Evolutionary conservation across 2,329 filamentous ascomycete species (phyloP).

Genomic region (Ophiostoma sp.): DNA sequence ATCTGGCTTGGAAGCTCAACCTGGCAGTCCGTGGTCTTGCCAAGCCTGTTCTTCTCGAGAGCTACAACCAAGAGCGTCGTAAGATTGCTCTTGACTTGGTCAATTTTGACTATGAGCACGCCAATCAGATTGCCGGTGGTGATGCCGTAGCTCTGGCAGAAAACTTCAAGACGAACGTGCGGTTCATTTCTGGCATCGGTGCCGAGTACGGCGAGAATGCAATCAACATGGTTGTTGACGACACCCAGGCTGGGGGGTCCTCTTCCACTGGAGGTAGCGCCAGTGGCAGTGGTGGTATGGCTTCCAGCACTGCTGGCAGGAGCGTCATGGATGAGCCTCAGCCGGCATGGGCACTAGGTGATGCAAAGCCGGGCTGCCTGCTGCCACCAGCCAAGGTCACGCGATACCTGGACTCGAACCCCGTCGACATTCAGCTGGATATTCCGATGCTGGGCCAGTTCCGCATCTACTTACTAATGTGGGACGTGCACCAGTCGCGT

Average conservation of each 20-base stretch:
- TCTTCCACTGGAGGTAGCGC: background rate
- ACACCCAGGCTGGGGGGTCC: background rate
- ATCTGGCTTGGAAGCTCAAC: slow-evolving; percentile 57
- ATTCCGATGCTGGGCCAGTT: slow-evolving; percentile 75
- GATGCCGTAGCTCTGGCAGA: slow-evolving; percentile 54
- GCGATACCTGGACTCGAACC: slow-evolving; percentile 71
- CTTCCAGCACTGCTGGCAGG: background rate
- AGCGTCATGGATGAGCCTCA: background rate
- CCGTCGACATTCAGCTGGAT: slow-evolving; percentile 70
- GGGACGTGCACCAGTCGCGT: slow-evolving; percentile 49
- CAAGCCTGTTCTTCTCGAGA: slow-evolving; percentile 50
- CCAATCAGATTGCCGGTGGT: slow-evolving; percentile 46
- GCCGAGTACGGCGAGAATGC: slow-evolving; percentile 51
- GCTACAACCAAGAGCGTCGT: slow-evolving; percentile 58
- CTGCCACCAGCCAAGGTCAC: slow-evolving; percentile 65
- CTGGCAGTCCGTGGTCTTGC: slow-evolving; percentile 51
- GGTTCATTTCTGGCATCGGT: slow-evolving; percentile 62
- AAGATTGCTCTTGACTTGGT: slow-evolving; percentile 56
- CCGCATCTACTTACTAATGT: slow-evolving; percentile 65
- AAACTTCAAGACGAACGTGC: slow-evolving; percentile 61
- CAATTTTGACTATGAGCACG: slow-evolving; percentile 48
- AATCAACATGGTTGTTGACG: slow-evolving; percentile 41
- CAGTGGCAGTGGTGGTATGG: background rate
- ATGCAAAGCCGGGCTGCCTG: slow-evolving; percentile 49
- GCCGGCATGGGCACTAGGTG: slow-evolving; percentile 33